phyloP scores from a whole-genome alignment of 805 yeast genomes.

The Saturnispora bothae region DNA sequence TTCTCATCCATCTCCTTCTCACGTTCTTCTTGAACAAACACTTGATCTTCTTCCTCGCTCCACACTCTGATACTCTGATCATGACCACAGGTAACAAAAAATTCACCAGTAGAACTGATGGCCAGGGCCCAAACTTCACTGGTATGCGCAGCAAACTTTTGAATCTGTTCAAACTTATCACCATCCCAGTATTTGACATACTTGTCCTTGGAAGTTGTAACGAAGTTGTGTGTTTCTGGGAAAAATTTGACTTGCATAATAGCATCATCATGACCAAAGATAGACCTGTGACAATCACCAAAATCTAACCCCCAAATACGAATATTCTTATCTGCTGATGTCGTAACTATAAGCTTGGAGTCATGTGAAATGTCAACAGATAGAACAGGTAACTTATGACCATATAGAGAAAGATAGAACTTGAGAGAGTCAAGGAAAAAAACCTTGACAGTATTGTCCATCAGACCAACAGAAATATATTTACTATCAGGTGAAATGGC shows the following conservation, averaged over 20 bases:
- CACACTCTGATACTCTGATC: slow-evolving; percentile 92
- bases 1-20: slow-evolving; percentile 92
- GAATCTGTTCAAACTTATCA: slow-evolving; percentile 88
- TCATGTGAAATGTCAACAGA: slow-evolving; percentile 87
- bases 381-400: slow-evolving; percentile 92
- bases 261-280: slow-evolving; percentile 94
- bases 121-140: slow-evolving; percentile 90
- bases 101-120: slow-evolving; percentile 60
- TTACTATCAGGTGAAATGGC: slow-evolving; percentile 71
- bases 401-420: slow-evolving; percentile 81
- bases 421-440: slow-evolving; percentile 81
- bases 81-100: slow-evolving; percentile 76
- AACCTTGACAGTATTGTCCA: slow-evolving; percentile 93
- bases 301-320: slow-evolving; percentile 98
- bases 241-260: slow-evolving; percentile 81
- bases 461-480: slow-evolving; percentile 68
- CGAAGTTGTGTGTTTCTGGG: slow-evolving; percentile 80
- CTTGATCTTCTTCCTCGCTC: slow-evolving; percentile 88
- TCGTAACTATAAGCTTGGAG: slow-evolving; percentile 77
- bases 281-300: slow-evolving; percentile 96
- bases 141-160: slow-evolving; percentile 77
- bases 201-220: slow-evolving; percentile 84
- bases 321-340: slow-evolving; percentile 95
- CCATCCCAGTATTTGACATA: slow-evolving; percentile 97
- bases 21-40: slow-evolving; percentile 93